Evolutionary conservation across 345 rosid species (phyloP).

Genomic region (Corchorus capsularis): DNA sequence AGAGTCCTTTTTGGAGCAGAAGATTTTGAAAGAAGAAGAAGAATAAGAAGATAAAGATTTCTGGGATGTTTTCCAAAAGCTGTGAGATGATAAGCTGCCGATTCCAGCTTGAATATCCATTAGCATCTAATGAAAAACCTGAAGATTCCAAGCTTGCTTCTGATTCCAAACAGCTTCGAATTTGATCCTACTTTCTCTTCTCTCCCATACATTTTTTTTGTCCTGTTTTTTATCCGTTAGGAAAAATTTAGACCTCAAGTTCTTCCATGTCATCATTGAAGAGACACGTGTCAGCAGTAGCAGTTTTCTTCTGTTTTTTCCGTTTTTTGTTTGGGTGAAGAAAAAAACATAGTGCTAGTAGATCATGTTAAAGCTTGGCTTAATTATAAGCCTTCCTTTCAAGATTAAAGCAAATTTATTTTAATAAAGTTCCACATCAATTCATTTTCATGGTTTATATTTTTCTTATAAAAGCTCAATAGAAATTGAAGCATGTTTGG

Average conservation of each 20-base stretch:
- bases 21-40: conserved; percentile 29
- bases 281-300: conserved; percentile 12
- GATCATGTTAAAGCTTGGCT: too few species aligned
- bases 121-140: conserved; percentile 13
- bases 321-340: not conserved
- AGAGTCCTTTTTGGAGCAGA: conserved; percentile 46
- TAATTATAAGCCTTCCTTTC: too few species aligned
- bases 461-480: too few species aligned
- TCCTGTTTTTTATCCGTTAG: conserved; percentile 22
- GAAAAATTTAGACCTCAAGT: conserved; percentile 11
- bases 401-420: too few species aligned
- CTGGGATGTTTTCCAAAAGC: conserved; percentile 13
- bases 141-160: conserved; percentile 14
- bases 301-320: not conserved
- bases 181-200: not conserved
- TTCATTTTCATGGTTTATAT: too few species aligned
- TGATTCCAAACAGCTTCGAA: not conserved
- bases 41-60: conserved; percentile 17
- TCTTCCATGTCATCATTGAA: conserved; percentile 19
- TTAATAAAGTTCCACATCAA: too few species aligned
- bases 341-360: too few species aligned
- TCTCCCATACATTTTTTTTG: not conserved
- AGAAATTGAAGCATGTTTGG: too few species aligned
- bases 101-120: conserved; percentile 53
- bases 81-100: conserved; percentile 23